Base-by-base conservation (phyloP, 2,329 filamentous ascomycete genomes). In the Aspergillus costaricaensis region DNA sequence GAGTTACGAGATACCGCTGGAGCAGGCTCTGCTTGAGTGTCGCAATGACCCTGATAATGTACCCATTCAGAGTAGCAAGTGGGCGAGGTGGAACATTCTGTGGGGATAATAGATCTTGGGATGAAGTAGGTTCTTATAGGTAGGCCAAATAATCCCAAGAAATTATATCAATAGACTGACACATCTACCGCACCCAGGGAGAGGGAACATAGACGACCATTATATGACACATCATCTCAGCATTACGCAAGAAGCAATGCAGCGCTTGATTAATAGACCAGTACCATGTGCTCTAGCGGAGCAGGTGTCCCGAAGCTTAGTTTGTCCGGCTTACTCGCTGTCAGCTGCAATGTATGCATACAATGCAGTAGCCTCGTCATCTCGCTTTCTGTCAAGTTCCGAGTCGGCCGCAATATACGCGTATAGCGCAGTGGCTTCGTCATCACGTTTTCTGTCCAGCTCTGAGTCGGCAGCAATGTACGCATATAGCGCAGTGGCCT, bases 1-100 rank as follows among this genome's bases (percentile, higher is more conserved):
- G 0, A 72, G 88, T 4, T 73, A 78, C 10, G 77, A 81, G 4
- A 82, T 88, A 39, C 83, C 85, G 0, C 72, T 88, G 0, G 70
- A 74, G 1, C 80, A 82, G 8, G 85, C 84, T 0, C 78, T 88
- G 2, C 76, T 80, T 17, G 81, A 84, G 54, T 72, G 70, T 6
- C 65, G 67, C 0, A 65, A 70, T n/a, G 73, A 78, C 27, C 74
- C 74, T 0, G 76, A 79, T n/a, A 70, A 73, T 52, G 60, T 68
- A 4, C 68, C 71, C 2, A 65, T 74, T n/a, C 58, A 59, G 47
- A 64, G 61, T 21, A 70, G 17, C 7, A 66, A 70, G 17, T 70
- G 69, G 65, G 58, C 65, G 23, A 67, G 65, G 54, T 62, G 76
- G 9, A 77, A 76, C 61, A 71, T 77, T 25, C 51, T 78, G 2